Conservation (phyloP, 2,329 filamentous ascomycete genomes). For the Talaromyces pinophilus region DNA sequence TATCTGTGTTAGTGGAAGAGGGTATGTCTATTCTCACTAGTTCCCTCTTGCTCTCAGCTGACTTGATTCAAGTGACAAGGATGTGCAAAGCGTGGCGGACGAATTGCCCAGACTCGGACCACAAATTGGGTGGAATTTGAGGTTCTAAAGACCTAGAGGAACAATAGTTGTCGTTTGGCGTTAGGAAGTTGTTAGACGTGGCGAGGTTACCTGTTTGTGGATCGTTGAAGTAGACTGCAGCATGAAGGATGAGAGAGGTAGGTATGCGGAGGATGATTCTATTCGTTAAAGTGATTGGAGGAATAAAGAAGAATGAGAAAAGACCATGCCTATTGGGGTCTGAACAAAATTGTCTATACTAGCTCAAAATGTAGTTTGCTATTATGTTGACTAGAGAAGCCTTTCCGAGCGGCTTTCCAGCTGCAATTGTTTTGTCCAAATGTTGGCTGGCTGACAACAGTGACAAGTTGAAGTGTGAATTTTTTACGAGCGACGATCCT, state of each 20-base stretch:
- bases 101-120: slow-evolving; percentile 84
- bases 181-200: neutral
- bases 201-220: neutral
- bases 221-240: neutral
- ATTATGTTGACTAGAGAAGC: neutral
- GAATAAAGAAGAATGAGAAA: neutral
- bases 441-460: neutral
- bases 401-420: neutral
- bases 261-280: neutral
- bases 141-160: slow-evolving; percentile 16
- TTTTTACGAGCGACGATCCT: neutral
- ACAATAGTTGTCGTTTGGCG: neutral
- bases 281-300: neutral
- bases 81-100: slow-evolving; percentile 96
- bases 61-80: slow-evolving; percentile 63
- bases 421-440: neutral
- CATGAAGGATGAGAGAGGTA: neutral
- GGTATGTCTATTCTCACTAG: slow-evolving; percentile 37
- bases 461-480: neutral
- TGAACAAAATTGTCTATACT: neutral
- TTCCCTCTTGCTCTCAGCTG: neutral
- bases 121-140: slow-evolving; percentile 62
- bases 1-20: slow-evolving; percentile 87
- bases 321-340: neutral
- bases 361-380: neutral